Percentiles rank a stretch among this genome's conserved stretches.
Evolutionary conservation across 176 grass and related monocot species (phyloP).

Genomic region (Oryza officinalis): DNA sequence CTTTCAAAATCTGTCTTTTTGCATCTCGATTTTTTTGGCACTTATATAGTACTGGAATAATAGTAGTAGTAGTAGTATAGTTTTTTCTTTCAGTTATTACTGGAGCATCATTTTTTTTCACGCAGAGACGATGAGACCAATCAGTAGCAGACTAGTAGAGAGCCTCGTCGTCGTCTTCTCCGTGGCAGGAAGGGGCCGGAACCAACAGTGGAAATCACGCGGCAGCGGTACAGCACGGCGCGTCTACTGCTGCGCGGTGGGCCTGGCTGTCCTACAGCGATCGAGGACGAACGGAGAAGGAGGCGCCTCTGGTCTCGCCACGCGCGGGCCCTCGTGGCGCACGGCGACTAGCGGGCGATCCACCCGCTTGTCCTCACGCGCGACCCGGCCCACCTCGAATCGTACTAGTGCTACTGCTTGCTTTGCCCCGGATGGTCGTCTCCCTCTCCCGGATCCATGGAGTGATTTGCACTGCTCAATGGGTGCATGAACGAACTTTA

Average conservation of each 20-base stretch:
- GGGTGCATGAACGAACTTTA: too few relatives aligned
- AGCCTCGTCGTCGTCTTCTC: background rate
- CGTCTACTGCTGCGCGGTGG: background rate
- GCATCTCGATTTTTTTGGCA: too few relatives aligned
- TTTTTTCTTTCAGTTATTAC: background rate
- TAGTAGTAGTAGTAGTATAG: background rate
- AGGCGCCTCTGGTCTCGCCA: background rate
- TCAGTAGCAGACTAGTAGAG: too few relatives aligned
- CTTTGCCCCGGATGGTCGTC: too few relatives aligned
- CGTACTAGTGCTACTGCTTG: background rate
- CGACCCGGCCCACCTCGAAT: background rate
- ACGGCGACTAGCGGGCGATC: slow-evolving; percentile 7
- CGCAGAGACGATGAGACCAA: background rate
- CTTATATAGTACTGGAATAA: background rate
- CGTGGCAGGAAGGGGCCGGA: background rate
- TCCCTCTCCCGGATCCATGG: background rate
- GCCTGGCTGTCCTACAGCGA: background rate
- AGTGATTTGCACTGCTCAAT: background rate
- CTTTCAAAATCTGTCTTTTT: background rate
- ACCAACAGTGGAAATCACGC: slow-evolving; percentile 33
- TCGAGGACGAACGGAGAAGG: background rate
- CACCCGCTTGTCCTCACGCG: slow-evolving; percentile 8
- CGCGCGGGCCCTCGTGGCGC: slow-evolving; percentile 36
- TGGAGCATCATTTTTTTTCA: background rate
- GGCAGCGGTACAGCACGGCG: background rate